phyloP scores from a whole-genome alignment of 1,284 basidiomycete genomes.

The Microbotryum saponariae region DNA sequence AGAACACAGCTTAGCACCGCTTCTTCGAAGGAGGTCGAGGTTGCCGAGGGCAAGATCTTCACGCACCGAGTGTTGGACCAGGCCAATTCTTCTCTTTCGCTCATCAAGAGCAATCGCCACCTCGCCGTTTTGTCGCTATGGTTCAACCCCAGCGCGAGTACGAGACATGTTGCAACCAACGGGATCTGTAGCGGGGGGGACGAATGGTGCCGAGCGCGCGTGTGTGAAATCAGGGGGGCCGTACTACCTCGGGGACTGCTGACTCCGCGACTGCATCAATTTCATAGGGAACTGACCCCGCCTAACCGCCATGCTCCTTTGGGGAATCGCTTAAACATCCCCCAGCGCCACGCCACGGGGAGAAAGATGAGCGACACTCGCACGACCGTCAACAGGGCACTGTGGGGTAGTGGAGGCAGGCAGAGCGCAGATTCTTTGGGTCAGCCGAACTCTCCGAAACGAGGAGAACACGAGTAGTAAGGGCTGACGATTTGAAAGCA shows the following conservation, averaged over 20 bases:
- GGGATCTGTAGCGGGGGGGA: constrained; percentile 13
- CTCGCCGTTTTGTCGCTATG: constrained; percentile 46
- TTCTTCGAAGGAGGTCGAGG: too few relatives aligned
- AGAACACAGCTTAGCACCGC: not conserved
- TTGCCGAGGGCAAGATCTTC: not conserved
- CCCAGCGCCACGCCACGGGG: constrained; percentile 45
- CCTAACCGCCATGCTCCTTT: constrained; percentile 16
- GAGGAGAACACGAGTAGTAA: not conserved
- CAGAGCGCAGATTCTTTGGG: too few relatives aligned
- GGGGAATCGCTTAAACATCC: constrained; percentile 28
- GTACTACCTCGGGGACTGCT: too few relatives aligned
- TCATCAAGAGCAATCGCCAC: constrained; percentile 50
- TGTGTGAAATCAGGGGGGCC: too few relatives aligned
- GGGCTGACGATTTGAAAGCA: constrained; percentile 37
- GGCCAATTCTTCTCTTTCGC: constrained; percentile 47
- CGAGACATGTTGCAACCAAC: constrained; percentile 36
- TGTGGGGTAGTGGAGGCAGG: too few relatives aligned
- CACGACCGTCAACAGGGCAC: constrained; percentile 4
- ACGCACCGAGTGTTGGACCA: constrained; percentile 47
- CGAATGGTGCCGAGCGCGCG: too few relatives aligned
- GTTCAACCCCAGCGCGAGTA: constrained; percentile 48
- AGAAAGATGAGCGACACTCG: constrained; percentile 22
- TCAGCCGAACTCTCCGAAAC: too few relatives aligned
- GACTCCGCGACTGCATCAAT: too few relatives aligned
- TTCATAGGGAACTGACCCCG: too few relatives aligned